Base-by-base conservation (phyloP, 1,284 basidiomycete genomes). In the Fomitopsis betulina region DNA sequence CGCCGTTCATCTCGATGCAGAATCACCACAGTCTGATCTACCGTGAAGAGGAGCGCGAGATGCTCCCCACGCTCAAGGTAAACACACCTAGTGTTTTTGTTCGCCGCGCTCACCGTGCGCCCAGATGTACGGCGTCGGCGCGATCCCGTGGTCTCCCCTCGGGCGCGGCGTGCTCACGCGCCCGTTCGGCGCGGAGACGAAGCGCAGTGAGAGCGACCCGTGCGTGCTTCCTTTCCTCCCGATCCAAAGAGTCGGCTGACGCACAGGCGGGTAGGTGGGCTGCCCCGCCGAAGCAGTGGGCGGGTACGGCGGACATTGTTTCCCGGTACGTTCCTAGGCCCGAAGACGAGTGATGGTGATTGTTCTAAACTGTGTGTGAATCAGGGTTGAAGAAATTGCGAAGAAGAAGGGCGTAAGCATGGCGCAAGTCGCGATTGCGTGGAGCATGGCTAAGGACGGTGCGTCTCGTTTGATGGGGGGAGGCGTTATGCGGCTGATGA, bases 1-100 rank as follows among this genome's bases (percentile, higher is more conserved):
- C 79, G 17, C 77, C 75, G 2, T 81, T 80, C 70, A 76, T 81
- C 67, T 75, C 75, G 17, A 83, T 83, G 82, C 82, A 84, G 62
- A 80, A 81, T 66, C 79, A 75, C 58, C 71, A 77, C 63, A 72
- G 61, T 21, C 60, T 75, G 17, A 53, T 74, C n/a, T 82, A 82
- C 61, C 73, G 80, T 37, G 80, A 82, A 60, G 79, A 80, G 61
- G 79, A 79, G 63, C 69, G 78, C n/a, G 79, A 82, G 68, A 80
- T 82, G 78, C 74, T 78, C 58, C 79, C 80, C 7, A 68, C 68
- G 0, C 64, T 73, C 19, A 68, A 70, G 65, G 70, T 69, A 19
- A 2, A 17, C 47, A 12, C 15, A 2, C 7, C 47, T 17, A 10
- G 33, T 9, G 15, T 33, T 5, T 6, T 30, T 12, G 21, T 2